Evolutionary conservation across 306 rosid genomes (phyloP), one percentile per base, ranked within the genome.

Genomic region (Dalbergia cultrata): DNA sequence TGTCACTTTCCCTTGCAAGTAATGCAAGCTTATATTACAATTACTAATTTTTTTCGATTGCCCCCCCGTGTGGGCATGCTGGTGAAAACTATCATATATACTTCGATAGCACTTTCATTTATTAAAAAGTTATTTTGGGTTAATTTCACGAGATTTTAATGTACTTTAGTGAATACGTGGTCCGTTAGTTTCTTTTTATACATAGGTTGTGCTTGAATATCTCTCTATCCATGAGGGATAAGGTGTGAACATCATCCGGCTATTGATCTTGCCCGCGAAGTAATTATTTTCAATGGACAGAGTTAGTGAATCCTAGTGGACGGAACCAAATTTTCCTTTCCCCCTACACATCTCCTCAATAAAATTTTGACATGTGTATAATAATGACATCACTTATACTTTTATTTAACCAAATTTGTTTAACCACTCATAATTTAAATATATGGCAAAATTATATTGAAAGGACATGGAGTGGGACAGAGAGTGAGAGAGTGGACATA

Each of bases 281-380:
- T 37, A 66, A 19, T 37, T 77, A 56, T 21, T 77, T 26, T 41
- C 5, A 50, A 74, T 43, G 47, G 45, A 67, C 33, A 10, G 41
- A 66, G 73, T 65, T 65, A 19, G n/a, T 52, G 44, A 63, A 76
- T 63, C 63, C 26, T 9, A 74, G 44, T 7, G n/a, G n/a, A n/a
- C n/a, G n/a, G n/a, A n/a, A n/a, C n/a, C n/a, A n/a, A n/a, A n/a
- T n/a, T n/a, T n/a, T n/a, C n/a, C n/a, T n/a, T n/a, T n/a, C n/a
- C n/a, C n/a, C n/a, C n/a, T n/a, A n/a, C n/a, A n/a, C n/a, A n/a
- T n/a, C n/a, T n/a, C n/a, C n/a, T n/a, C n/a, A n/a, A n/a, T n/a
- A n/a, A n/a, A n/a, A n/a, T n/a, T n/a, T n/a, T n/a, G n/a, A n/a
- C n/a, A n/a, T n/a, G n/a, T n/a, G n/a, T n/a, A n/a, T n/a, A n/a